Evolutionary conservation across 2,329 filamentous ascomycete species (phyloP), one percentile per base, ranked within the genome.

Genomic region (Coniochaeta sp.): DNA sequence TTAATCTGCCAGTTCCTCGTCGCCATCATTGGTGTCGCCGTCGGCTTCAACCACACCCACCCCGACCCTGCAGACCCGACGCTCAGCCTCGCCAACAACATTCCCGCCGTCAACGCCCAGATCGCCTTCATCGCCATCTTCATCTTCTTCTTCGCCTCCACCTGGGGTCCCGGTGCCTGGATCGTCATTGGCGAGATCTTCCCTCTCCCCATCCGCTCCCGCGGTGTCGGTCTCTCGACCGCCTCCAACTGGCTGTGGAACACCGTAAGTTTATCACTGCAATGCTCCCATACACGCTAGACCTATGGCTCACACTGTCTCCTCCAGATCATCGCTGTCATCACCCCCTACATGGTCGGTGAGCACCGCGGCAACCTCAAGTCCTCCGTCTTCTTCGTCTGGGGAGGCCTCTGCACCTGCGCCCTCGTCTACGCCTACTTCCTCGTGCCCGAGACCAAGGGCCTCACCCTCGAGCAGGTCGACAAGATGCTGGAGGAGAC

Each of bases 241-340:
- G 87, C 90, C 55, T 90, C 85, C 66, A 95, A 95, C 81, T 95
- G 89, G 89, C 79, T 94, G 56, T 94, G 89, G 89, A 94, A 91
- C 75, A 89, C 85, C 68, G 31, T 50, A 50, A 38, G 31, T 42
- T 2, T n/a, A n/a, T n/a, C n/a, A n/a, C n/a, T n/a, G n/a, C n/a
- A n/a, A n/a, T 32, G 30, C 30, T n/a, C 8, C 38, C 13, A 42
- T 9, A 24, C 20, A 26, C 2, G 14, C 13, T n/a, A 33, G 20
- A n/a, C 6, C n/a, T n/a, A 13, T 7, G 20, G 18, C 47, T 49
- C 33, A 45, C 18, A 16, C 13, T 27, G 8, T 31, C 4, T 7
- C 14, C 4, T 26, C 55, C 33, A 57, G 52, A 61, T 79, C 66
- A 82, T 82, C 59, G 77, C 82, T 53, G 78, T 89, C 66, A 87